phyloP scores from a whole-genome alignment of 1,284 basidiomycete species.

The Tetrapyrgos nigripes region DNA sequence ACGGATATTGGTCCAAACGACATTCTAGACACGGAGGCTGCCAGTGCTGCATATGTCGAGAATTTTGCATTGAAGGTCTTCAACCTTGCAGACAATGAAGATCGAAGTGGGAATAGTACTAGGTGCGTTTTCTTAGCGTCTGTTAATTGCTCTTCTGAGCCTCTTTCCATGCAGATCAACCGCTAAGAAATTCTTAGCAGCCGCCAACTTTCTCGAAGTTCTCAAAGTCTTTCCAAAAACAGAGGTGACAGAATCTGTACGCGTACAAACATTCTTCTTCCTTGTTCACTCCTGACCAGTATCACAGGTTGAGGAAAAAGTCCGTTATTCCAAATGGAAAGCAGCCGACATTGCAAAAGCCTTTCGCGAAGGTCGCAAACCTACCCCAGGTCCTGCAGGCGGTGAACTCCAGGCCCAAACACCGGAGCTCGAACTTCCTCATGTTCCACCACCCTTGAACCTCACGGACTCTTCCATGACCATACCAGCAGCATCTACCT shows the following conservation, averaged over 20 bases:
- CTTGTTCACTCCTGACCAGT: slow-evolving; percentile 12
- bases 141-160: slow-evolving; percentile 5
- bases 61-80: slow-evolving; percentile 95
- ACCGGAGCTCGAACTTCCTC: slow-evolving; percentile 28
- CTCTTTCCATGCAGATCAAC: slow-evolving; percentile 61
- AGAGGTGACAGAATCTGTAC: slow-evolving; percentile 55
- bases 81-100: slow-evolving; percentile 89
- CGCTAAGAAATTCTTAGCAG: slow-evolving; percentile 88
- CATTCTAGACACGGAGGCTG: slow-evolving; percentile 84
- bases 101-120: slow-evolving; percentile 77
- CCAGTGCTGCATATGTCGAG: slow-evolving; percentile 89
- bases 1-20: slow-evolving; percentile 76
- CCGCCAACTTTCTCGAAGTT: slow-evolving; percentile 87
- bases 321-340: slow-evolving; percentile 93
- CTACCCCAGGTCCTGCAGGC: slow-evolving; percentile 67
- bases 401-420: slow-evolving; percentile 41
- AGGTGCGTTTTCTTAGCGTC: slow-evolving; percentile 51
- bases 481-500: background rate
- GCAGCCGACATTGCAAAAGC: slow-evolving; percentile 90
- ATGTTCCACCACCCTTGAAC: slow-evolving; percentile 17
- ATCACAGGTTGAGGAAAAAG: slow-evolving; percentile 75
- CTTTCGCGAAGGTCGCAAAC: slow-evolving; percentile 83
- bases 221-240: slow-evolving; percentile 76
- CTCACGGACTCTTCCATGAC: background rate
- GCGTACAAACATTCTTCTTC: slow-evolving; percentile 20